Conservation (phyloP, 352 stramenopile species). For the Phytophthora citricola region DNA sequence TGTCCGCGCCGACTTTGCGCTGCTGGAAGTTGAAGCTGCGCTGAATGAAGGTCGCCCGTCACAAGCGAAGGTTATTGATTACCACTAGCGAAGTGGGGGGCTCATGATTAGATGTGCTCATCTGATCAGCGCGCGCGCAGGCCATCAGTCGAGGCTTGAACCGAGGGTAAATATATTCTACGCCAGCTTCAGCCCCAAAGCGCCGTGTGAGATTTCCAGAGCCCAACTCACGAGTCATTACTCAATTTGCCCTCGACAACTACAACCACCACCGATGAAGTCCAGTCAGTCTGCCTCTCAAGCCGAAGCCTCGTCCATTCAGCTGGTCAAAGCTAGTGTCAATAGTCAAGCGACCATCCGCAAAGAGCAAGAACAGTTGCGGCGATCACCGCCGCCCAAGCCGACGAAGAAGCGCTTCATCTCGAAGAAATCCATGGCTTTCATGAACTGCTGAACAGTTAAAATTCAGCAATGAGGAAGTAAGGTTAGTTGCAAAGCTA, state of each 20-base stretch:
- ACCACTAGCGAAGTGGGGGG: no score
- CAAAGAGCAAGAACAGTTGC: constrained; percentile 14
- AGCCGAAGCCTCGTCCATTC: constrained; percentile 9
- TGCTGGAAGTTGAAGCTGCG: not conserved
- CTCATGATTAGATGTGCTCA: constrained; percentile 8
- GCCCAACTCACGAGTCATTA: constrained; percentile 4
- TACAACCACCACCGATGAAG: constrained; percentile 7
- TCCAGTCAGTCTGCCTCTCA: constrained; percentile 10
- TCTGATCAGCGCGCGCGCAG: constrained; percentile 1
- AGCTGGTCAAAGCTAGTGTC: constrained; percentile 4
- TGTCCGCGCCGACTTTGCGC: not conserved
- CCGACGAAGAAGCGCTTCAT: constrained; percentile 30
- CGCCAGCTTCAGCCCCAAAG: not conserved
- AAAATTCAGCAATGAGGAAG: no score
- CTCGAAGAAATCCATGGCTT: constrained; percentile 27
- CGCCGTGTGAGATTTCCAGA: no score
- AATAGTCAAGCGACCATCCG: not conserved
- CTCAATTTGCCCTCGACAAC: constrained; percentile 9
- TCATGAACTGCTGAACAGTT: constrained; percentile 17
- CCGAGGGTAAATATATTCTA: not conserved
- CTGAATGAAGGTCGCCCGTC: not conserved
- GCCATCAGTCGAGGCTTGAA: not conserved
- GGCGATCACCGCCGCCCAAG: constrained; percentile 4
- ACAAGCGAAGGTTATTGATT: no score
- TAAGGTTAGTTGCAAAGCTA: no score